Evolutionary conservation across 148 eudicot species (phyloP).

Genomic region (Drosera capensis): DNA sequence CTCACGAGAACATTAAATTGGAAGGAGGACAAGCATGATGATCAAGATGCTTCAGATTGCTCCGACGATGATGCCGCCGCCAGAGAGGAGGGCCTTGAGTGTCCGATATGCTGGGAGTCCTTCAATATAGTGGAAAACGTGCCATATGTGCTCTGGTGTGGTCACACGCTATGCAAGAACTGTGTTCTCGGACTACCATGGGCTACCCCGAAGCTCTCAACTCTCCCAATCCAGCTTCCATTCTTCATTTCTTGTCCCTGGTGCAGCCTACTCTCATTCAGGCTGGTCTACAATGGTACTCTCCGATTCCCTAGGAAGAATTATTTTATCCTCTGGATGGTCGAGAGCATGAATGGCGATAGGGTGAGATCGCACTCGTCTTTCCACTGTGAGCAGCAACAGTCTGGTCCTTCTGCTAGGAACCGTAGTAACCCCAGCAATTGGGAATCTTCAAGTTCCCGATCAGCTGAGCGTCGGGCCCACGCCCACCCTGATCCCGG

Average conservation of each 20-base stretch:
- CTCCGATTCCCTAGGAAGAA: conserved; percentile 48
- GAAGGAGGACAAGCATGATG: conserved; percentile 12
- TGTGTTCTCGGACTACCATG: conserved; percentile 47
- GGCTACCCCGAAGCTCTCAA: conserved; percentile 41
- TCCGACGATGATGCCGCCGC: conserved; percentile 41
- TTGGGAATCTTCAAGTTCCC: conserved; percentile 1
- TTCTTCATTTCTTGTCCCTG: conserved; percentile 57
- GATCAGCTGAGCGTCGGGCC: conserved; percentile 3
- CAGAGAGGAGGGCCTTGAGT: conserved; percentile 46
- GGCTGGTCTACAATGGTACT: conserved; percentile 31
- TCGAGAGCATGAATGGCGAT: conserved; percentile 58
- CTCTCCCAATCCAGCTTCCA: conserved; percentile 45
- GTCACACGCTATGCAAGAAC: conserved; percentile 48
- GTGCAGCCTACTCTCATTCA: conserved; percentile 39
- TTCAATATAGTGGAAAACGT: conserved; percentile 56
- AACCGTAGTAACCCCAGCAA: conserved; percentile 6
- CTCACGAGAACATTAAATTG: conserved; percentile 14
- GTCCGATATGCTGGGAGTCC: conserved; percentile 58
- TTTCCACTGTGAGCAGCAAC: conserved; percentile 14
- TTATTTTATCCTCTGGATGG: conserved; percentile 59
- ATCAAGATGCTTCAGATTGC: conserved; percentile 20
- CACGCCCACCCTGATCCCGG: conserved; percentile 2
- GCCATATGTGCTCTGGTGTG: conserved; percentile 57
- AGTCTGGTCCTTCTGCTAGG: neutral
- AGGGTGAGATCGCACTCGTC: conserved; percentile 21